A percentile compares a stretch with the other conserved stretches of the same genome.
These are phyloP conservation scores for Pichia kluyveri DNA, from an alignment of 805 yeast genomes.

Conservation along the genomic window DNA sequence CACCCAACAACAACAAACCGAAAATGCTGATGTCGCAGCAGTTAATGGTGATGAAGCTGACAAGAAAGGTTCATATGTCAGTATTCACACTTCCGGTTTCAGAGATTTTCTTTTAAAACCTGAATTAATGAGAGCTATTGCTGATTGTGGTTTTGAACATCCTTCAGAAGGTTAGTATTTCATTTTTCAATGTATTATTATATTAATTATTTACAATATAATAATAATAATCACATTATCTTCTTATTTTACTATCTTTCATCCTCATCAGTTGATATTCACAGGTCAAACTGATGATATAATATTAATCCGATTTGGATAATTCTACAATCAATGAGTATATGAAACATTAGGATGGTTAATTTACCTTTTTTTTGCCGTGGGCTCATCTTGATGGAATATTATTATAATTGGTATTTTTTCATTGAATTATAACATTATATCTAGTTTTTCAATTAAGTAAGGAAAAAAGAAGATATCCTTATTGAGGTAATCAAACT, in stretches of 20 bases:
- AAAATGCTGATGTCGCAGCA: constrained; percentile 32
- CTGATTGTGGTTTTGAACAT: constrained; percentile 99
- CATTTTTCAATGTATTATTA: background rate
- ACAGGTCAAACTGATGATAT: too few species aligned
- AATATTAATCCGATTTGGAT: too few species aligned
- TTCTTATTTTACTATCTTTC: background rate
- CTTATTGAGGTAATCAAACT: too few species aligned
- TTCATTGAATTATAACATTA: too few species aligned
- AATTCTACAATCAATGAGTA: too few species aligned
- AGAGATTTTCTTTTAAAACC: constrained; percentile 96
- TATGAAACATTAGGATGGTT: too few species aligned
- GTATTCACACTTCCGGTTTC: constrained; percentile 97
- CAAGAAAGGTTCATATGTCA: constrained; percentile 95
- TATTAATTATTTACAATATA: too few species aligned
- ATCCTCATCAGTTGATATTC: background rate
- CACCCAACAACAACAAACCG: constrained; percentile 30
- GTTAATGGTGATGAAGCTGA: constrained; percentile 42
- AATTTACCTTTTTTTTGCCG: too few species aligned
- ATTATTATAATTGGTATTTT: too few species aligned
- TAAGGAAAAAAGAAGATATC: too few species aligned
- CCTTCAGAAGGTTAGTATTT: constrained; percentile 90
- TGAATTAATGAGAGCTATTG: constrained; percentile 93
- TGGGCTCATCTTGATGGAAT: too few species aligned
- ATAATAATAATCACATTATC: background rate
- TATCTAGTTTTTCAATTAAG: too few species aligned